Evolutionary conservation across 2,329 filamentous ascomycete species (phyloP).

Genomic region (Dactylella cylindrospora): DNA sequence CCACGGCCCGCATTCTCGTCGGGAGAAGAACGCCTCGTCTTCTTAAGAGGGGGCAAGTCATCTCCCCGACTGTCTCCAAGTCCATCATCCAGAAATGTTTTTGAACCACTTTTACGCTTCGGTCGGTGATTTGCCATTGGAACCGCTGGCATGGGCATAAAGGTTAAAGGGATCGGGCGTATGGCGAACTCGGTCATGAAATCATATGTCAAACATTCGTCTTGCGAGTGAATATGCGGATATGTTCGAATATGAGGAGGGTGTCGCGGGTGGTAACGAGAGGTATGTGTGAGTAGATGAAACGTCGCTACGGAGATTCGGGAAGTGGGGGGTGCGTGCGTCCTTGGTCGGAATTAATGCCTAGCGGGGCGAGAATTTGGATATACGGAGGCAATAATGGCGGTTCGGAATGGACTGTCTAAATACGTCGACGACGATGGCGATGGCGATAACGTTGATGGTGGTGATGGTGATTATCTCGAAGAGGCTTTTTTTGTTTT

Average conservation of each 20-base stretch:
- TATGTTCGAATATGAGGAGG: conserved; percentile 7
- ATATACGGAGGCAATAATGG: not conserved
- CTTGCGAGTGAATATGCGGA: not conserved
- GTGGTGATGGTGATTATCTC: conserved; percentile 8
- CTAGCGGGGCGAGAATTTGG: not conserved
- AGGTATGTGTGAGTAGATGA: conserved; percentile 4
- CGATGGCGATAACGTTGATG: conserved; percentile 12
- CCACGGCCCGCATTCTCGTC: not conserved
- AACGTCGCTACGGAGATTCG: conserved; percentile 1
- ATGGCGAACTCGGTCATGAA: conserved; percentile 44
- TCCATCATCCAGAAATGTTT: conserved; percentile 18
- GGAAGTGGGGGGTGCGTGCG: not conserved
- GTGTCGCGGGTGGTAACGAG: conserved; percentile 4
- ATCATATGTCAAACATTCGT: conserved; percentile 18
- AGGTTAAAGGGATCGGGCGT: conserved; percentile 32
- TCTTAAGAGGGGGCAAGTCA: conserved; percentile 39
- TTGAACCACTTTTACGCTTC: conserved; percentile 39
- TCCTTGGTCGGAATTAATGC: not conserved
- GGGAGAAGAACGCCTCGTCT: conserved; percentile 32
- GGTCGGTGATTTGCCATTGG: conserved; percentile 43
- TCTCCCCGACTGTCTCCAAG: conserved; percentile 15
- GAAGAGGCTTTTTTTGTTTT: conserved; percentile 26
- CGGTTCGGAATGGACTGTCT: too few species aligned
- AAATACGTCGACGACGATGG: too few species aligned
- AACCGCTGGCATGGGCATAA: conserved; percentile 36